phyloP scores from a whole-genome alignment of 208 protist genomes.

The Vickermania ingenoplastis region DNA sequence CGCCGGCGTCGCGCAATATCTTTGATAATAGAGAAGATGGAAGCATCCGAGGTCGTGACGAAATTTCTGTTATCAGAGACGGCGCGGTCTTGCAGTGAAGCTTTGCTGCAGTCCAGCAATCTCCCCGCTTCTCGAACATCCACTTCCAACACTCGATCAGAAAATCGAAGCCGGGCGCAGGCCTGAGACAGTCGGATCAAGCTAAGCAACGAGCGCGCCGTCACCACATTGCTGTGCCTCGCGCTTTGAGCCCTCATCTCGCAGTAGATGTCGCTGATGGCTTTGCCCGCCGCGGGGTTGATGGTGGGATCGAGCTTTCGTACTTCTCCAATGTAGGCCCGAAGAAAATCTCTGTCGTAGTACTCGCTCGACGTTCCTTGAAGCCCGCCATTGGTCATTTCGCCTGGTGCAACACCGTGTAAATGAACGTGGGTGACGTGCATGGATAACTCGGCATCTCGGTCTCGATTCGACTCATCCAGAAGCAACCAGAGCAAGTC shows the following conservation, averaged over 20 bases:
- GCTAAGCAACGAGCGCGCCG: slow-evolving; percentile 72
- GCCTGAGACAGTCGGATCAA: slow-evolving; percentile 95
- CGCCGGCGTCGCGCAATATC: slow-evolving; percentile 53
- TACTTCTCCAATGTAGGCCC: slow-evolving; percentile 79
- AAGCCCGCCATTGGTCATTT: slow-evolving; percentile 28
- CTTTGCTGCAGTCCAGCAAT: slow-evolving; percentile 84
- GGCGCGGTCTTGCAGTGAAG: slow-evolving; percentile 56
- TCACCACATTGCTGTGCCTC: slow-evolving; percentile 73
- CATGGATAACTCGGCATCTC: slow-evolving; percentile 91
- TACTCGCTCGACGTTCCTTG: slow-evolving; percentile 48
- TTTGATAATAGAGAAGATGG: slow-evolving; percentile 74
- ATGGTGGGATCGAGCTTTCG: slow-evolving; percentile 77
- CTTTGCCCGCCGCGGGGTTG: slow-evolving; percentile 52
- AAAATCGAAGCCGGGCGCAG: slow-evolving; percentile 84
- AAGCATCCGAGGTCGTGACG: slow-evolving; percentile 68
- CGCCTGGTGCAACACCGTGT: slow-evolving; percentile 64
- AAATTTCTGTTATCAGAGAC: slow-evolving; percentile 26
- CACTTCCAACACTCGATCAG: slow-evolving; percentile 53
- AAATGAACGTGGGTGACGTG: slow-evolving; percentile 89
- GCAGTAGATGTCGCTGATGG: slow-evolving; percentile 83
- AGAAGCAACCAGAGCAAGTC: slow-evolving; percentile 92
- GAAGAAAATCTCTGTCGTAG: slow-evolving; percentile 74
- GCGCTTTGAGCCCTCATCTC: slow-evolving; percentile 83
- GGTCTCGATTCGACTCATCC: slow-evolving; percentile 80
- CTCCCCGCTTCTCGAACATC: slow-evolving; percentile 89